Evolutionary conservation across 2,329 filamentous ascomycete genomes (phyloP), one percentile per base, ranked within the genome.

Genomic region (Chaetomiaceae sp.): DNA sequence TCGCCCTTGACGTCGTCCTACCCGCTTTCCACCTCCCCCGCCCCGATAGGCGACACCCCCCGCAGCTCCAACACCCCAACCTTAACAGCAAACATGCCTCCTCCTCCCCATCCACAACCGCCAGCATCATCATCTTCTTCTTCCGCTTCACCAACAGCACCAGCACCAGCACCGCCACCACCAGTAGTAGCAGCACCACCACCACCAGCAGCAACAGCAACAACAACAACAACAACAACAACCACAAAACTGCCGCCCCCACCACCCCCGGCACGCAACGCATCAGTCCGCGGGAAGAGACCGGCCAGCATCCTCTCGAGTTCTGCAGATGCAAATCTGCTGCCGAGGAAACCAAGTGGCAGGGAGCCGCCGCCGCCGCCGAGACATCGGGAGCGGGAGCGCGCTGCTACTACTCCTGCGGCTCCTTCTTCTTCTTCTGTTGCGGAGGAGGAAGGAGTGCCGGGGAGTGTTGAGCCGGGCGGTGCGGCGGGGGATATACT

Each of bases 401-500:
- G 14, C 3, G 39, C 44, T 35, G 3, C 25, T 12, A 44, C 23
- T 20, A 44, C 40, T 41, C n/a, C n/a, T n/a, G n/a, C n/a, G n/a
- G n/a, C n/a, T n/a, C n/a, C n/a, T n/a, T n/a, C n/a, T n/a, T n/a
- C n/a, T n/a, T n/a, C n/a, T n/a, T n/a, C n/a, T n/a, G n/a, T n/a
- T n/a, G n/a, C 31, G 30, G 50, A 49, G 7, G 45, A 37, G 51
- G 27, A 59, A 44, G 27, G n/a, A 23, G 34, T n/a, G n/a, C 30
- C 25, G 23, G 0, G 5, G 14, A 13, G 12, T 12, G 25, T 10
- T 20, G 30, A 16, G 17, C n/a, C n/a, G n/a, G n/a, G n/a, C n/a
- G n/a, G n/a, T n/a, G 67, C 70, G 46, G 68, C 71, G 1, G 66
- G 68, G 37, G 79, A 87, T 62, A 88, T 91, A 53, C 67, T 92